A percentile compares a stretch with the other conserved stretches of the same genome.
Evolutionary conservation across 2,329 filamentous ascomycete genomes (phyloP).

Genomic region (Trichoderma harzianum): DNA sequence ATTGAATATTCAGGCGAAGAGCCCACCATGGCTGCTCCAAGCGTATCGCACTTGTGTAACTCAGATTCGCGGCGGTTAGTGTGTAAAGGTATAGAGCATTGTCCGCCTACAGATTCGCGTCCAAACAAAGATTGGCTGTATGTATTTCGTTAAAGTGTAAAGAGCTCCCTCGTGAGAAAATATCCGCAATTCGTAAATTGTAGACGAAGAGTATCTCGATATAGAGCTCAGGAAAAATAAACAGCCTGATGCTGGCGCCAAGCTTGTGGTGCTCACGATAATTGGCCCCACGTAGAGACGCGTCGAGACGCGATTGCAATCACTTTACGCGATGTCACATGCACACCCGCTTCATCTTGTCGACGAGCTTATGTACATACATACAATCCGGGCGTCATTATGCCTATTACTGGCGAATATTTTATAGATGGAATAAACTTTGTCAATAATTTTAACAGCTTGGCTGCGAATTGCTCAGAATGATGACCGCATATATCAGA

Average conservation of each 20-base stretch:
- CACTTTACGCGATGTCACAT: slow-evolving; percentile 23
- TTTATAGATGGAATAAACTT: background rate
- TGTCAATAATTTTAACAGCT: background rate
- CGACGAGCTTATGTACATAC: background rate
- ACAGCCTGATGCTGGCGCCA: background rate
- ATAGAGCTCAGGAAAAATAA: background rate
- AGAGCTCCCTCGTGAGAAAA: background rate
- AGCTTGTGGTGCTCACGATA: background rate
- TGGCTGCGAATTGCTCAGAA: background rate
- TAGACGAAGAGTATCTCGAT: background rate
- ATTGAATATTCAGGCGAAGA: slow-evolving; percentile 32
- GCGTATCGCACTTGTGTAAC: background rate
- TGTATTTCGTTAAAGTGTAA: background rate
- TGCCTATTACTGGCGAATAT: background rate
- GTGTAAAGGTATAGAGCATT: background rate
- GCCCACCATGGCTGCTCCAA: slow-evolving; percentile 21
- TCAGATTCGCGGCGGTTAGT: background rate
- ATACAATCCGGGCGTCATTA: background rate
- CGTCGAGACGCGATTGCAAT: slow-evolving; percentile 21
- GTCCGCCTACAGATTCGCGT: too few relatives aligned
- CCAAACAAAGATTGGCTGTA: background rate
- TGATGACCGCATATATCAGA: background rate
- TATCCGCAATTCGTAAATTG: background rate
- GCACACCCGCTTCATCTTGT: background rate
- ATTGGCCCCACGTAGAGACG: slow-evolving; percentile 22